Percentiles rank a stretch among this genome's conserved stretches.
phyloP scores from a whole-genome alignment of 306 rosid species.

The Adenanthera pavonina region DNA sequence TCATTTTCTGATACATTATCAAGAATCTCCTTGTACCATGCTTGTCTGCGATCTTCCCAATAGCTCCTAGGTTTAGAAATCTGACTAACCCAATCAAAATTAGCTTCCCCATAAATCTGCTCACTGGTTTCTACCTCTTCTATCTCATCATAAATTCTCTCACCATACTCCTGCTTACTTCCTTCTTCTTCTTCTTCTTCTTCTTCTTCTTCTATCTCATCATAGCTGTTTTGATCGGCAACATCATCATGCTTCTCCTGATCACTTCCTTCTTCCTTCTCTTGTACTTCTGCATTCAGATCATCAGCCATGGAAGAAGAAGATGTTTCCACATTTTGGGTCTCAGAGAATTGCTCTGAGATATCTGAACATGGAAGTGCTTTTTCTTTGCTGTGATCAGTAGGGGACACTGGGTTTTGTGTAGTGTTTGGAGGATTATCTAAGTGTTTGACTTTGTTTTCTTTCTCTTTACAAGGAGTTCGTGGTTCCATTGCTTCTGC shows the following conservation, averaged over 20 bases:
- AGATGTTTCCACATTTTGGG: slow-evolving; percentile 28
- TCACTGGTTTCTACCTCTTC: slow-evolving; percentile 48
- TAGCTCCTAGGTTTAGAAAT: slow-evolving; percentile 88
- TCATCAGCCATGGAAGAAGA: slow-evolving; percentile 16
- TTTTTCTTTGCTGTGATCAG: slow-evolving; percentile 14
- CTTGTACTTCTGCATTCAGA: slow-evolving; percentile 43
- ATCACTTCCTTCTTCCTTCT: slow-evolving; percentile 41
- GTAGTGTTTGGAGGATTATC: slow-evolving; percentile 20
- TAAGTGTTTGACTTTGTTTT: neutral
- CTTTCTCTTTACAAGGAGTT: slow-evolving; percentile 29
- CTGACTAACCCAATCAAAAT: slow-evolving; percentile 70
- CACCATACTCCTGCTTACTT: slow-evolving; percentile 34
- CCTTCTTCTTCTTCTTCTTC: slow-evolving; percentile 43
- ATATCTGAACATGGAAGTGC: neutral
- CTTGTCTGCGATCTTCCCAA: slow-evolving; percentile 82
- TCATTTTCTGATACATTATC: slow-evolving; percentile 61
- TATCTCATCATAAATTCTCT: slow-evolving; percentile 39
- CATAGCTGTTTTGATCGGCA: slow-evolving; percentile 34
- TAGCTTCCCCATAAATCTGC: slow-evolving; percentile 42
- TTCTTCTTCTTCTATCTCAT: slow-evolving; percentile 35
- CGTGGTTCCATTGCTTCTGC: slow-evolving; percentile 36
- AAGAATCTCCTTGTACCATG: slow-evolving; percentile 84
- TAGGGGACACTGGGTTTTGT: slow-evolving; percentile 24
- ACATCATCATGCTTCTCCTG: slow-evolving; percentile 23
- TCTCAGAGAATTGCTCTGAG: slow-evolving; percentile 13